These are phyloP conservation scores for Phytophthora niederhauseri DNA, from an alignment of 352 stramenopile genomes.

Conservation along the genomic window DNA sequence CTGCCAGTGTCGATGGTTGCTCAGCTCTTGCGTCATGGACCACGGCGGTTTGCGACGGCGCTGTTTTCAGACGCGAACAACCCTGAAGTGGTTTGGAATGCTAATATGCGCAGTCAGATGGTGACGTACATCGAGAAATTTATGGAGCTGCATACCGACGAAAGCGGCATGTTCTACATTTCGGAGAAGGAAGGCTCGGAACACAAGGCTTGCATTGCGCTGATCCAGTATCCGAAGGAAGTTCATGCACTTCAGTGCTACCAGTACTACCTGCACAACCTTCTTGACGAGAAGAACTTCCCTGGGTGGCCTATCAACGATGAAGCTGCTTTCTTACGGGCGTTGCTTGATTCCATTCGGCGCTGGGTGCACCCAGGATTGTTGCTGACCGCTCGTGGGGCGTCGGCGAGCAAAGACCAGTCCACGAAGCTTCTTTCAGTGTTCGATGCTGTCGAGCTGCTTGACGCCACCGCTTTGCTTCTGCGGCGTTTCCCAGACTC, in stretches of 20 bases:
- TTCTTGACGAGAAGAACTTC: conserved; percentile 85
- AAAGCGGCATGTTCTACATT: conserved; percentile 76
- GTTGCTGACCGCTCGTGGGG: conserved; percentile 46
- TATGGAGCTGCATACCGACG: conserved; percentile 74
- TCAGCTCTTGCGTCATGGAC: conserved; percentile 80
- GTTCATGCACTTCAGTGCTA: conserved; percentile 88
- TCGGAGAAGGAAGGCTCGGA: conserved; percentile 66
- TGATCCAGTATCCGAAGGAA: conserved; percentile 86
- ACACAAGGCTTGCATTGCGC: conserved; percentile 77
- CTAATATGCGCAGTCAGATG: conserved; percentile 88
- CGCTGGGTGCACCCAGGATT: conserved; percentile 77
- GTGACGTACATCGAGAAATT: conserved; percentile 89
- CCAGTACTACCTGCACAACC: conserved; percentile 89
- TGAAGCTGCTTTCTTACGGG: conserved; percentile 70
- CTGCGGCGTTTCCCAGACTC: conserved; percentile 79
- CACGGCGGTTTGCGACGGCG: conserved; percentile 72
- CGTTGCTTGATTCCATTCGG: conserved; percentile 78
- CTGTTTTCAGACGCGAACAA: conserved; percentile 88
- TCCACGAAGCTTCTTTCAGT: conserved; percentile 72
- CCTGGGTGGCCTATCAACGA: conserved; percentile 91
- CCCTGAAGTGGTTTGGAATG: conserved; percentile 88
- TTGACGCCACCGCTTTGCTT: conserved; percentile 73
- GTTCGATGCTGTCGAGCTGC: conserved; percentile 73
- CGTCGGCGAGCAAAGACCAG: conserved; percentile 45
- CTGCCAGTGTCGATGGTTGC: conserved; percentile 88